Percentiles rank a stretch among this genome's conserved stretches.
Conservation (phyloP, 257 asterid genomes). For the Fraxinus excelsior region DNA sequence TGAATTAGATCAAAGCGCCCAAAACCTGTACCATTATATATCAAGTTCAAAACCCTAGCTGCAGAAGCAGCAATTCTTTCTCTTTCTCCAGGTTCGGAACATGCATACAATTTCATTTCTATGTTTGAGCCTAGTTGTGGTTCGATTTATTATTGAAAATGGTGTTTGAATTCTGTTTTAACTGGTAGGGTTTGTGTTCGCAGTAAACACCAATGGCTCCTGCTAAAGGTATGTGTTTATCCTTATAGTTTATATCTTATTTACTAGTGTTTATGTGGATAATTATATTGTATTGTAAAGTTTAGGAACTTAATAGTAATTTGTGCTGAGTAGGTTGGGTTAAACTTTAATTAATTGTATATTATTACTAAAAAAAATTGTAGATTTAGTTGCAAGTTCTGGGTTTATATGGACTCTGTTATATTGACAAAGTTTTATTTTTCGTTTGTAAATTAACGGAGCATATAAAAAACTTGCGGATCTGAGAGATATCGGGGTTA, state of each 20-base stretch:
- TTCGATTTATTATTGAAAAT: background rate
- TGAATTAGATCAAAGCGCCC: background rate
- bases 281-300: background rate
- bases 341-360: background rate
- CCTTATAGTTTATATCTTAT: background rate
- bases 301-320: background rate
- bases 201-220: background rate
- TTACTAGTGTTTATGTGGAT: background rate
- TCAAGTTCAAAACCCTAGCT: background rate
- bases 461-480: background rate
- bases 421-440: background rate
- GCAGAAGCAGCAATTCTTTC: background rate
- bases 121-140: background rate
- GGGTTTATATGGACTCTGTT: background rate
- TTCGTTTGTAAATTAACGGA: background rate
- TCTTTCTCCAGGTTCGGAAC: background rate
- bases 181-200: background rate
- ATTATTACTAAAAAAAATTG: background rate
- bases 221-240: background rate
- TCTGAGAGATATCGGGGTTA: background rate
- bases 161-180: background rate
- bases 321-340: background rate
- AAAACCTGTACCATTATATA: background rate
- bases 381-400: background rate
- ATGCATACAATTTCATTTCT: background rate